Base-by-base conservation (phyloP, 164 flowering plant species). In the Liriodendron chinense region DNA sequence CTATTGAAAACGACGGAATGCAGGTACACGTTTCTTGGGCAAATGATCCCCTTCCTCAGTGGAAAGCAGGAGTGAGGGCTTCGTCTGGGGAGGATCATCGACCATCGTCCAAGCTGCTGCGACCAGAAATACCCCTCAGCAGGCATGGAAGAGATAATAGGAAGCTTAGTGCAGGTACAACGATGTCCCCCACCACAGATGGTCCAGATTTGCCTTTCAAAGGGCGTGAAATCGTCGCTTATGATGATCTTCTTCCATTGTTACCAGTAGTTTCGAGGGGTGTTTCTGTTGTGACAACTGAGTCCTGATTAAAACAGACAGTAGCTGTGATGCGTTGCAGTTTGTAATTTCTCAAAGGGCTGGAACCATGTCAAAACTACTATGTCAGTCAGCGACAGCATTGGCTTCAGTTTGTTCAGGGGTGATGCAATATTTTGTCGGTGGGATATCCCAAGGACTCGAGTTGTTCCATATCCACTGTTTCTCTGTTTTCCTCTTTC, bases 11-110 rank as follows among this genome's bases (percentile, higher is more conserved):
- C 9, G 59, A 53, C 3, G 59, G 2, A 26, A 57, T 80, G 77
- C 89, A 89, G 98, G 86, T 93, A 2, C 88, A 85, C 70, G 95
- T 92, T 47, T 77, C 87, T 70, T 87, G 90, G 95, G 85, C 91
- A 22, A 86, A 79, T 68, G 92, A 91, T 81, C 88, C 90, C 14
- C 73, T 84, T 62, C 84, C 86, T 49, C 81, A 84, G 65, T 84
- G 92, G 91, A 80, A 82, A 77, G 86, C 82, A 76, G 92, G 88
- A 68, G 82, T 87, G 67, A 72, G 77, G 2, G 59, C 74, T 53
- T 81, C 82, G 28, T 59, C 69, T 25, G 67, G 74, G 26, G 13
- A 65, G 47, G 82, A 80, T 74, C 86, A 79, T 16, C 75, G 82
- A 13, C 77, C 89, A 1, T 80, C 75, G 9, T 87, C 92, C 0